A percentile compares a stretch with the other conserved stretches of the same genome.
These are phyloP conservation scores for Rugonectria rugulosa DNA, from an alignment of 2,329 filamentous ascomycete species.

Conservation along the genomic window DNA sequence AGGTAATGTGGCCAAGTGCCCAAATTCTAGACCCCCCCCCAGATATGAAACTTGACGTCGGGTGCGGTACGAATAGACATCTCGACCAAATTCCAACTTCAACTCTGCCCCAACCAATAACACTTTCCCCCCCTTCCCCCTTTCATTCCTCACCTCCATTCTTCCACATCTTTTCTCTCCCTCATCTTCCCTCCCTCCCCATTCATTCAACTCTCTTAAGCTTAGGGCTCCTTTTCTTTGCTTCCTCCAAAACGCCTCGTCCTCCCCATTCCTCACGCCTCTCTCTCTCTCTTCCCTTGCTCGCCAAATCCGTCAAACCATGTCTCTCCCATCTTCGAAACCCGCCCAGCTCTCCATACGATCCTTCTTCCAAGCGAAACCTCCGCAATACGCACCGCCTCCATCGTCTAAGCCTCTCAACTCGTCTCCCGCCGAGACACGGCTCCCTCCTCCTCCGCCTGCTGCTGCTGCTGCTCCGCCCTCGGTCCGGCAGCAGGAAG, in stretches of 20 bases:
- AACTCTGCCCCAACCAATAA: no score
- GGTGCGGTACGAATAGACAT: no score
- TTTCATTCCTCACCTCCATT: neutral
- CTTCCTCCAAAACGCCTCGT: neutral
- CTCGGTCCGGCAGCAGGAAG: no score
- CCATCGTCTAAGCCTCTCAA: conserved; percentile 37
- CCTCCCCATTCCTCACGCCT: neutral
- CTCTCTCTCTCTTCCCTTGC: neutral
- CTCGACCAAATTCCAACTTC: conserved; percentile 1
- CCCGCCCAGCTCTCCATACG: conserved; percentile 64
- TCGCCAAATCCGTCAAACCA: conserved; percentile 32
- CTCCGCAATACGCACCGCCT: conserved; percentile 48
- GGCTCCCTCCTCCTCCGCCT: neutral
- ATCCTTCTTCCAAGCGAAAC: conserved; percentile 66
- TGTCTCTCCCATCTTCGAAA: conserved; percentile 51
- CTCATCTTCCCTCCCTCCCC: neutral
- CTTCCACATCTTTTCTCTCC: neutral
- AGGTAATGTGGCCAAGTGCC: no score
- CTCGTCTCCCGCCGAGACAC: conserved; percentile 18
- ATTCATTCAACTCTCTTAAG: no score
- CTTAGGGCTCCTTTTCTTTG: no score
- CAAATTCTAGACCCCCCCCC: no score
- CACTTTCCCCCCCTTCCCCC: neutral
- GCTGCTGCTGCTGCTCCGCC: conserved; percentile 24
- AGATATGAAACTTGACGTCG: no score